phyloP scores from a whole-genome alignment of 1,284 basidiomycete genomes.

The Austropuccinia psidii region DNA sequence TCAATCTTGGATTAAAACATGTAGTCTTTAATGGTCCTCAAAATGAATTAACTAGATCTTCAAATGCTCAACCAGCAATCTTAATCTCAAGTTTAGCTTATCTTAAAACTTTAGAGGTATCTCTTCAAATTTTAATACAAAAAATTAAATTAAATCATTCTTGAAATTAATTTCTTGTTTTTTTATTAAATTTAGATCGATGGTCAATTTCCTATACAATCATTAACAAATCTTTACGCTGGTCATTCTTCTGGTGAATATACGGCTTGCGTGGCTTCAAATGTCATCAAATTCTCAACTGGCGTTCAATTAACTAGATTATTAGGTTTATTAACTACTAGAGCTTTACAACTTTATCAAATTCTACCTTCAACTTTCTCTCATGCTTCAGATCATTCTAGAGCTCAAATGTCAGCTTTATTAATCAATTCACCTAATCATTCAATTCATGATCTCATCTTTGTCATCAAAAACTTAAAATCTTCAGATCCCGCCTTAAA shows the following conservation, averaged over 20 bases:
- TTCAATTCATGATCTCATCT: conserved; percentile 40
- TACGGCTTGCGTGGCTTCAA: conserved; percentile 44
- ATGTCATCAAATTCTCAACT: conserved; percentile 42
- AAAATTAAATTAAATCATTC: no score
- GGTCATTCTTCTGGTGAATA: conserved; percentile 46
- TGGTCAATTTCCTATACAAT: conserved; percentile 37
- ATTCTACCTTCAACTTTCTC: conserved; percentile 38
- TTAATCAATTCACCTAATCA: conserved; percentile 38
- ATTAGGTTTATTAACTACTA: conserved; percentile 43
- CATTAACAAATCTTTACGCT: conserved; percentile 40
- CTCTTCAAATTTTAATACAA: not conserved
- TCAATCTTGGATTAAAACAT: conserved; percentile 26
- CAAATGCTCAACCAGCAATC: conserved; percentile 46
- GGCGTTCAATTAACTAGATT: conserved; percentile 44
- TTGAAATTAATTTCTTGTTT: not conserved
- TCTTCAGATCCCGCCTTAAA: conserved; percentile 26
- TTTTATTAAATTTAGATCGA: conserved; percentile 31
- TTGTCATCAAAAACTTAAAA: conserved; percentile 40
- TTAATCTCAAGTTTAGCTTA: conserved; percentile 45
- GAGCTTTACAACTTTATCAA: conserved; percentile 37
- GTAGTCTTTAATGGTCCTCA: conserved; percentile 38
- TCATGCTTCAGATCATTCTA: conserved; percentile 36
- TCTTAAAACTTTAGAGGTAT: conserved; percentile 42
- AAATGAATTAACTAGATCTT: conserved; percentile 43
- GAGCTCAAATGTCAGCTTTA: conserved; percentile 45